phyloP scores from a whole-genome alignment of 495 filamentous ascomycete species.

The Neurospora terricola region DNA sequence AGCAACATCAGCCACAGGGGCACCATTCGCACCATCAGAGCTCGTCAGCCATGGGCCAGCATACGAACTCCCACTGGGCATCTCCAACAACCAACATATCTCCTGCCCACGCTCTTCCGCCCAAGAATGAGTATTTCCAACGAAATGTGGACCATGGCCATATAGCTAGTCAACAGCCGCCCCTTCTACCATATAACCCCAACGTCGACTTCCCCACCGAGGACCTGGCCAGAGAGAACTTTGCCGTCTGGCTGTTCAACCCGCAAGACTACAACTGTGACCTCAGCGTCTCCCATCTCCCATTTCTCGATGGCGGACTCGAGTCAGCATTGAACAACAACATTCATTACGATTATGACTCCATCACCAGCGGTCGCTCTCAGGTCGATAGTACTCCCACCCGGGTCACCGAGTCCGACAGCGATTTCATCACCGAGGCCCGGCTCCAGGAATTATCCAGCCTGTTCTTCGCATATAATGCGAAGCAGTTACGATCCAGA shows the following conservation, averaged over 20 bases:
- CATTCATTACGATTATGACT: constrained; percentile 42
- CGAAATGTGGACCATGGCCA: not conserved
- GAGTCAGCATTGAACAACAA: constrained; percentile 41
- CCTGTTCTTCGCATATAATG: constrained; percentile 68
- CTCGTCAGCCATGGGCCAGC: not conserved
- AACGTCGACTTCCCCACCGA: constrained; percentile 27
- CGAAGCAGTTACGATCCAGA: constrained; percentile 59
- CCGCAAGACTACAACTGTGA: constrained; percentile 31
- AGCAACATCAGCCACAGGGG: not conserved
- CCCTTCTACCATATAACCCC: constrained; percentile 24
- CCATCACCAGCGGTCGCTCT: constrained; percentile 48
- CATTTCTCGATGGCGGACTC: constrained; percentile 39
- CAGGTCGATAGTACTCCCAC: constrained; percentile 62
- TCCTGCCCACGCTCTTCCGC: not conserved
- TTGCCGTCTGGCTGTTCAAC: constrained; percentile 42
- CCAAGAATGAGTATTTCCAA: not conserved
- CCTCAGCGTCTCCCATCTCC: constrained; percentile 30
- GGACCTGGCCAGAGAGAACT: constrained; percentile 33
- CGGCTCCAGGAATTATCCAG: constrained; percentile 71
- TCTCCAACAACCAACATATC: not conserved
- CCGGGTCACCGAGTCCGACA: constrained; percentile 58
- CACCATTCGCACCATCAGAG: not conserved
- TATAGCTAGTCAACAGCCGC: constrained; percentile 15
- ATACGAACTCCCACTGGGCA: not conserved
- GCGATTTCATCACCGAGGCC: constrained; percentile 67